phyloP scores from a whole-genome alignment of 306 rosid genomes.

The Citrullus colocynthis region DNA sequence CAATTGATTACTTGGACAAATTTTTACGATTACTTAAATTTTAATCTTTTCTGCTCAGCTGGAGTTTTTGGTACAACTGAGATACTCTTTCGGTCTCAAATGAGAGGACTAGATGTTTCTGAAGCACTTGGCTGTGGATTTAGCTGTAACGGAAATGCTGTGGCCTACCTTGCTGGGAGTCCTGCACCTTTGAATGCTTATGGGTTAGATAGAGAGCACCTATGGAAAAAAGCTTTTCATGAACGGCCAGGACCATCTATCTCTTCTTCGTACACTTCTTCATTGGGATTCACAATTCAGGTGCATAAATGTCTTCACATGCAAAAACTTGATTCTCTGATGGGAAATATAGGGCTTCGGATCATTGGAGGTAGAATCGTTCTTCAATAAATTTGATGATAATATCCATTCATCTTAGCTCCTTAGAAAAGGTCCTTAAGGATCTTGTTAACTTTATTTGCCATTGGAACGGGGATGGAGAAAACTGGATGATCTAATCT shows the following conservation, averaged over 20 bases:
- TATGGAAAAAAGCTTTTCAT: constrained; percentile 15
- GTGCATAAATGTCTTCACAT: constrained; percentile 1
- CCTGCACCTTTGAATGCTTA: constrained; percentile 14
- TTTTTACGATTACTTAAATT: background rate
- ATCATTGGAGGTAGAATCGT: background rate
- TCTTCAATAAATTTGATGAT: background rate
- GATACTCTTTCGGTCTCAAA: constrained; percentile 24
- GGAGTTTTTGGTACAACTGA: constrained; percentile 29
- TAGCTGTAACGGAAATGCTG: constrained; percentile 28
- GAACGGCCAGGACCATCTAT: constrained; percentile 30
- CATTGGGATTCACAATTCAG: constrained; percentile 25
- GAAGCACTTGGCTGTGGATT: constrained; percentile 26
- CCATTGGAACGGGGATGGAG: background rate
- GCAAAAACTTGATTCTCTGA: background rate
- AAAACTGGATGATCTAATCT: background rate
- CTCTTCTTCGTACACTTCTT: constrained; percentile 23
- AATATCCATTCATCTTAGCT: background rate
- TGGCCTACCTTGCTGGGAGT: constrained; percentile 27
- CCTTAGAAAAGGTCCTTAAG: background rate
- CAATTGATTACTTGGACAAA: background rate
- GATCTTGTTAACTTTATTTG: background rate
- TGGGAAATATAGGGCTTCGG: background rate
- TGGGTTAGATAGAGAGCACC: constrained; percentile 17
- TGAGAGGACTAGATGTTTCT: constrained; percentile 22
- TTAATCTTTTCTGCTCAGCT: constrained; percentile 1